Base-by-base conservation (phyloP, 805 yeast species). In the Yarrowia osloensis region DNA sequence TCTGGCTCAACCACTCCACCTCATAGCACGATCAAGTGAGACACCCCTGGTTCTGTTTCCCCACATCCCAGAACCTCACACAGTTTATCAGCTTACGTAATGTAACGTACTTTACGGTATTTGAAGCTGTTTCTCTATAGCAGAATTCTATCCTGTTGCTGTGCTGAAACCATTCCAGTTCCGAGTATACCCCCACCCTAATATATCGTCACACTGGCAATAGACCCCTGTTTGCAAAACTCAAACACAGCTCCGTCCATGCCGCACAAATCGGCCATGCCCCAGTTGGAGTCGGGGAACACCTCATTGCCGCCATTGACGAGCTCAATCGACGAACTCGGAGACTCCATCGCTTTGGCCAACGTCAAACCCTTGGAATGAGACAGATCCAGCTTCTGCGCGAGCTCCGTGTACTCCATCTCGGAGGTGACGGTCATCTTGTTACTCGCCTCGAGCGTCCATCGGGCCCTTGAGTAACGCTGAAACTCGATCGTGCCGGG, bases 401-500 rank as follows among this genome's bases (percentile, higher is more conserved):
- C 47, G 49, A 57, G 22, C 49, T 57, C 63, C 8, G 37, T 33
- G 42, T 57, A 57, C n/a, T 57, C 63, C 63, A 57, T 57, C 24
- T 57, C 63, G 2, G 63, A 57, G 15, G 63, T 39, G 22, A 55
- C 47, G 3, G 26, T 28, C 28, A 57, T 37, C 3, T 21, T 17
- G 21, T 28, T 29, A 11, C 46, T 19, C n/a, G 62, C 47, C 37
- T 57, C 63, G 4, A 57, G 15, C 11, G 13, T 40, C 63, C 63
- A 57, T 7, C 63, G 24, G 0, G 49, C 47, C 3, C 63, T 17
- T 3, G 63, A 39, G 17, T 57, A 57, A 4, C 49, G 37, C 37
- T 57, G 63, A 7, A 57, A 57, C 63, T 57, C 63, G 19, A 57
- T 57, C 0, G 63, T 57, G 15, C 63, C 63, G 2, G 63, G 63